phyloP scores from a whole-genome alignment of 108 stramenopile species.

The Fistulifera pelliculosa region DNA sequence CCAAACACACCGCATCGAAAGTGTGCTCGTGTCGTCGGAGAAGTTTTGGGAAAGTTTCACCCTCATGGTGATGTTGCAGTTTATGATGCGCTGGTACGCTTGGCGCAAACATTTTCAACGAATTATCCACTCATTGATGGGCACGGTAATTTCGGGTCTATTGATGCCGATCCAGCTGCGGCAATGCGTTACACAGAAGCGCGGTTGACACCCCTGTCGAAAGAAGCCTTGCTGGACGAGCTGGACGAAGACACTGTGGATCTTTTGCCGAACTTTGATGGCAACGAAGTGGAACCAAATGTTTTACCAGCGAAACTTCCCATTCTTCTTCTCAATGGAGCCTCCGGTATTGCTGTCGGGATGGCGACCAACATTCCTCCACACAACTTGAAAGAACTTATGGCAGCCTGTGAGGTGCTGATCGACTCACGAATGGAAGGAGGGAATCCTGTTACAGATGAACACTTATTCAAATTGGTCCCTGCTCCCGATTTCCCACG shows the following conservation, averaged over 20 bases:
- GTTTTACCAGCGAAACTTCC: constrained; percentile 90
- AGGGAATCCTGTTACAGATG: constrained; percentile 35
- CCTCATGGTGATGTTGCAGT: constrained; percentile 91
- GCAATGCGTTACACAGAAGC: constrained; percentile 98
- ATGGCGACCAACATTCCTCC: constrained; percentile 98
- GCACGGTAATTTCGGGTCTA: constrained; percentile 93
- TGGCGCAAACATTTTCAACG: constrained; percentile 91
- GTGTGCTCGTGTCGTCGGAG: constrained; percentile 95
- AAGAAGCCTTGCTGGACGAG: constrained; percentile 76
- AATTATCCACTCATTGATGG: constrained; percentile 83
- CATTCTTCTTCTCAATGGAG: constrained; percentile 88
- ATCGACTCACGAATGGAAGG: constrained; percentile 24
- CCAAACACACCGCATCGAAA: constrained; percentile 82
- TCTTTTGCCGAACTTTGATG: constrained; percentile 89
- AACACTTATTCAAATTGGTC: constrained; percentile 59
- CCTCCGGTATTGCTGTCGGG: constrained; percentile 89
- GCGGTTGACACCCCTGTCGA: constrained; percentile 63
- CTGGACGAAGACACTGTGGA: constrained; percentile 76
- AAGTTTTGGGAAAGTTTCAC: constrained; percentile 90
- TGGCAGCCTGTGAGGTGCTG: constrained; percentile 70
- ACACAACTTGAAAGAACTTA: constrained; percentile 89
- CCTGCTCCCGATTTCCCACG: constrained; percentile 95
- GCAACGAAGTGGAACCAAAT: constrained; percentile 85
- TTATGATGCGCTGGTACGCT: constrained; percentile 93
- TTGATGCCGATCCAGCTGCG: constrained; percentile 95